Base-by-base conservation (phyloP, 2,329 filamentous ascomycete species). In the Xylogone sp. region DNA sequence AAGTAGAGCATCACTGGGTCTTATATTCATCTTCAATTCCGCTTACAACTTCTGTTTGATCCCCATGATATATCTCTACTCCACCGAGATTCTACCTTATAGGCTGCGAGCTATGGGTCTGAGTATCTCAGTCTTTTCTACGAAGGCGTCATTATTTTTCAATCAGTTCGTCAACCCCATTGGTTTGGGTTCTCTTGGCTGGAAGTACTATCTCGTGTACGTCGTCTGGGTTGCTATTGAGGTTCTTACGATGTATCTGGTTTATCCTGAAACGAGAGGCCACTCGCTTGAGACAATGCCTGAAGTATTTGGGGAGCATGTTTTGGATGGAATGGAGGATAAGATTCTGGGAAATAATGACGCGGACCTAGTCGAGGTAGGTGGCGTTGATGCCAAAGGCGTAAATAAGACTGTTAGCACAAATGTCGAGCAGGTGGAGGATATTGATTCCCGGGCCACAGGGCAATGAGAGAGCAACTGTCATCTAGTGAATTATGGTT, bases 241-340 rank as follows among this genome's bases (percentile, higher is more conserved):
- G 61, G 27, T 62, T 8, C 48, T 52, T 7, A 51, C 62, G 10
- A 49, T 63, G 9, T 63, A 50, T 27, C 52, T 52, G 19, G 61
- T 60, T 61, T 69, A 65, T 55, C 61, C 69, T 27, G 71, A 74
- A 56, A 73, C 71, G n/a, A 56, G 68, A 27, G 68, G 70, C 57
- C 70, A 68, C 3, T 68, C 70, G 19, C 62, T 74, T 42, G 71
- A 73, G 56, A 69, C 71, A 49, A 70, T 72, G 50, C 67, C 69
- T 1, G 21, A 45, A 13, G 46, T 54, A 4, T 54, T 53, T 43
- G 55, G 19, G 67, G 65, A 65, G 65, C 60, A 48, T 68, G 63
- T 51, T 68, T 39, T 39, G 34, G 34, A 68, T 54, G 55, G 65
- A 21, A 57, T 69, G 47, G 47, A 55, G 18, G 54, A 24, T 21